These are phyloP conservation scores for Heterotrichella gracilis DNA, from an alignment of 352 stramenopile genomes.

Conservation along the genomic window DNA sequence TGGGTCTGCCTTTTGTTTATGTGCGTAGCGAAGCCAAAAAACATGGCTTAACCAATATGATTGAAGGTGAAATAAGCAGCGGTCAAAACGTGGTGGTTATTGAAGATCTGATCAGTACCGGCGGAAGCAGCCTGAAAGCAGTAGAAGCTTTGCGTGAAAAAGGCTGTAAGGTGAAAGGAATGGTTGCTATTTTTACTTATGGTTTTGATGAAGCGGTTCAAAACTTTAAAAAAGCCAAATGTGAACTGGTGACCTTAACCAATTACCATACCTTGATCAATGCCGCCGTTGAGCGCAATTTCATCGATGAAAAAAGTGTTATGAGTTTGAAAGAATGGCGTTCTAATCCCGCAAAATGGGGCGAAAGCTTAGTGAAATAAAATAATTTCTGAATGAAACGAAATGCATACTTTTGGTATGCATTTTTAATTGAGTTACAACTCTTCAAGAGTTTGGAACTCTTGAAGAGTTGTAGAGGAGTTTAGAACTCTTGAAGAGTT, in stretches of 20 bases:
- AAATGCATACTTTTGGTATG: too few relatives aligned
- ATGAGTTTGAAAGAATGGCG: neutral
- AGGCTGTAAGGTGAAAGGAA: neutral
- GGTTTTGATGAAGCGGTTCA: slow-evolving; percentile 1
- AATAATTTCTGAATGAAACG: too few relatives aligned
- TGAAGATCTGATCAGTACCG: neutral
- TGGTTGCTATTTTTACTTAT: slow-evolving; percentile 1
- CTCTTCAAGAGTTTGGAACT: too few relatives aligned
- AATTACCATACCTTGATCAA: neutral
- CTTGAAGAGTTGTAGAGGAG: too few relatives aligned
- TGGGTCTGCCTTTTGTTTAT: neutral
- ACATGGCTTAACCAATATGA: neutral
- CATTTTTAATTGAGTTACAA: too few relatives aligned
- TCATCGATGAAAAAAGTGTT: neutral
- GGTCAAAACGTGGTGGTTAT: neutral
- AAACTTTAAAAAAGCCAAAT: slow-evolving; percentile 1
- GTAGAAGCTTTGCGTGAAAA: neutral
- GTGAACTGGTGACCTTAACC: neutral
- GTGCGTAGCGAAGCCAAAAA: neutral
- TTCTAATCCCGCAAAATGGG: neutral
- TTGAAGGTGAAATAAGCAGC: neutral
- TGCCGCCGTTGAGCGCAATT: neutral
- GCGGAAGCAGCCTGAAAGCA: neutral
- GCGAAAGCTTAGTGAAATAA: neutral
- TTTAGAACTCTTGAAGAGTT: too few relatives aligned